Evolutionary conservation across 73 alveolate species (phyloP), one percentile per base, ranked within the genome.

Genomic region (Tetrahymena elliotti): DNA sequence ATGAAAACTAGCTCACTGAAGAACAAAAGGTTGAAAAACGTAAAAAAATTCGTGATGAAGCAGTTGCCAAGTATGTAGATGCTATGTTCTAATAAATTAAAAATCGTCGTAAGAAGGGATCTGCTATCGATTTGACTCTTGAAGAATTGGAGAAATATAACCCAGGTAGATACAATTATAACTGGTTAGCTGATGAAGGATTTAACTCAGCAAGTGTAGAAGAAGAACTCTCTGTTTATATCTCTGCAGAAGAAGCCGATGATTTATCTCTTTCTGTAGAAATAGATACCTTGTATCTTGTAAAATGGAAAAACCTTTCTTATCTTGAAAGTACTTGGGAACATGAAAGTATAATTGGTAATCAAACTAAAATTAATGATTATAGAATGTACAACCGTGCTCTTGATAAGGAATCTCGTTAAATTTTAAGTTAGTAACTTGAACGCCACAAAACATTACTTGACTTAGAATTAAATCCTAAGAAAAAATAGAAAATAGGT

Each of bases 271-370:
- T 94, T 83, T 47, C 41, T 31, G 82, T 52, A 1, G 52, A 92
- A 15, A 83, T 84, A 84, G 96, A 94, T 53, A 33, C 83, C 37
- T 52, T 94, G 22, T 94, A 94, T 52, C 35, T 94, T 1, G 95
- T 94, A 5, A 94, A 94, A 52, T 94, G 96, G 96, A 94, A 94
- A 93, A 94, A 94, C 22, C 38, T 94, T 18, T 94, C 96, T 9
- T 94, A 94, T 84, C 88, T 94, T 12, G 82, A 84, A 35, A 94
- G 95, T 11, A 94, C 96, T n/a, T 94, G 96, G 96, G 96, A 94
- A 52, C 52, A 83, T 9, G 93, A 88, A 12, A 93, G 93, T 20
- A 52, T 94, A 22, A 47, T 93, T 33, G 84, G 83, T 52, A 34
- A 92, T 33, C 93, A 83, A n/a, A 40, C 93, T 31, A 94, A 94